phyloP scores from a whole-genome alignment of 108 stramenopile genomes.

The Pseudonitzschia pungens region DNA sequence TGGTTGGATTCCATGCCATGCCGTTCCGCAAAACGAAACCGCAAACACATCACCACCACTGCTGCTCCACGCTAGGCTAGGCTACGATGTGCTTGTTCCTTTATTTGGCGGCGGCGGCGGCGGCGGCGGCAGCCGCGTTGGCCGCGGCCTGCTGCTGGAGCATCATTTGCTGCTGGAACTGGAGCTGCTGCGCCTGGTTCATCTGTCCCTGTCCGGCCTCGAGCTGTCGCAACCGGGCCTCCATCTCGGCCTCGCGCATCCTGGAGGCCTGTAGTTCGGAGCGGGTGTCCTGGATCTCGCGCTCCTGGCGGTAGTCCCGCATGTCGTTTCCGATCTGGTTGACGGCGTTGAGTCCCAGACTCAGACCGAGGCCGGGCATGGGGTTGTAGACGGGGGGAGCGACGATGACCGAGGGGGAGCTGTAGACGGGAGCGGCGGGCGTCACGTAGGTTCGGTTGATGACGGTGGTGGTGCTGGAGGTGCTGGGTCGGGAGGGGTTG shows the following conservation, averaged over 20 bases:
- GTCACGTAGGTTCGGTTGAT: slow-evolving; percentile 32
- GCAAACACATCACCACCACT: no score
- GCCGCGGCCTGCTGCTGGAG: slow-evolving; percentile 15
- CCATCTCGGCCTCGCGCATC: slow-evolving; percentile 41
- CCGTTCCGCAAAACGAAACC: no score
- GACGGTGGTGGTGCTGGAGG: slow-evolving; percentile 12
- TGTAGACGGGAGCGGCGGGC: slow-evolving; percentile 13
- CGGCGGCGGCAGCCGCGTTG: slow-evolving; percentile 3
- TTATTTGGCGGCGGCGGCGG: no score
- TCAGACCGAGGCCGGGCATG: slow-evolving; percentile 28
- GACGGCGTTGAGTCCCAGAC: slow-evolving; percentile 40
- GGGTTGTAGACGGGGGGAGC: slow-evolving; percentile 50
- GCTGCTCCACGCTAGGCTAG: no score
- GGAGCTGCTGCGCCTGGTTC: slow-evolving; percentile 11
- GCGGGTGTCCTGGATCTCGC: slow-evolving; percentile 37
- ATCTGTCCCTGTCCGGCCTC: slow-evolving; percentile 26
- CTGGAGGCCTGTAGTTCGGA: slow-evolving; percentile 30
- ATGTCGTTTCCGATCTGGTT: slow-evolving; percentile 39
- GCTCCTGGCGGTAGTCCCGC: slow-evolving; percentile 51
- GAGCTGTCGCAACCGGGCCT: slow-evolving; percentile 35
- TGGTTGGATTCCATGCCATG: not conserved
- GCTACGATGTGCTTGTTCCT: no score
- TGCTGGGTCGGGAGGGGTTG: not conserved
- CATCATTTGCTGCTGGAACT: slow-evolving; percentile 20
- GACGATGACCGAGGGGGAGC: slow-evolving; percentile 21